A percentile compares a stretch with the other conserved stretches of the same genome.
Conservation (phyloP, 148 eudicot species). For the Rhododendron mucronatum region DNA sequence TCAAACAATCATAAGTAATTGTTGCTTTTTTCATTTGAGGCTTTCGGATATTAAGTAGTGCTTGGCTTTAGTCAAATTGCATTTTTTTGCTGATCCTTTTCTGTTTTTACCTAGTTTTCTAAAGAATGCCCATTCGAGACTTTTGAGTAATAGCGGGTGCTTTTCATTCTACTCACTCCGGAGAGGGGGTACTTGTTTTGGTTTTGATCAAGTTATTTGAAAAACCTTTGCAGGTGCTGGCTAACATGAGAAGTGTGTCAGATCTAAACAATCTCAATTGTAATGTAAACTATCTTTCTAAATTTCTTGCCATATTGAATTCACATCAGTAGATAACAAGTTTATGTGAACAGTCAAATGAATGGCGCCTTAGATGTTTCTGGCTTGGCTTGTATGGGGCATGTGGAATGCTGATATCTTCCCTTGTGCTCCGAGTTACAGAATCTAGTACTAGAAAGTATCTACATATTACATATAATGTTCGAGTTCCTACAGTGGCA, state of each 20-base stretch:
- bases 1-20: background rate
- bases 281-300: constrained; percentile 28
- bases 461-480: background rate
- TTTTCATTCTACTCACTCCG: background rate
- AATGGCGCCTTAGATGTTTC: background rate
- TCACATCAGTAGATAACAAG: background rate
- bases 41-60: background rate
- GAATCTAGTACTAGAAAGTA: background rate
- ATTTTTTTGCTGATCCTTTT: background rate
- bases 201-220: background rate
- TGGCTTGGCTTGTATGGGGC: constrained; percentile 55
- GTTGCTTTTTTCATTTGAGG: background rate
- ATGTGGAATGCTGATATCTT: constrained; percentile 69
- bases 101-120: background rate
- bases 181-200: background rate
- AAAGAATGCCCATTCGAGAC: background rate
- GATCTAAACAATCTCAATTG: constrained; percentile 58
- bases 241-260: constrained; percentile 63
- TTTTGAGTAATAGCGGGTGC: background rate
- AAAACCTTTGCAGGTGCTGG: constrained; percentile 57
- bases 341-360: background rate
- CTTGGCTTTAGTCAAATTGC: background rate
- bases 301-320: background rate
- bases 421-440: background rate
- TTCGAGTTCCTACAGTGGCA: background rate